These are phyloP conservation scores for Aspergillus pseudotamarii DNA, from an alignment of 2,329 filamentous ascomycete species.

Conservation along the genomic window DNA sequence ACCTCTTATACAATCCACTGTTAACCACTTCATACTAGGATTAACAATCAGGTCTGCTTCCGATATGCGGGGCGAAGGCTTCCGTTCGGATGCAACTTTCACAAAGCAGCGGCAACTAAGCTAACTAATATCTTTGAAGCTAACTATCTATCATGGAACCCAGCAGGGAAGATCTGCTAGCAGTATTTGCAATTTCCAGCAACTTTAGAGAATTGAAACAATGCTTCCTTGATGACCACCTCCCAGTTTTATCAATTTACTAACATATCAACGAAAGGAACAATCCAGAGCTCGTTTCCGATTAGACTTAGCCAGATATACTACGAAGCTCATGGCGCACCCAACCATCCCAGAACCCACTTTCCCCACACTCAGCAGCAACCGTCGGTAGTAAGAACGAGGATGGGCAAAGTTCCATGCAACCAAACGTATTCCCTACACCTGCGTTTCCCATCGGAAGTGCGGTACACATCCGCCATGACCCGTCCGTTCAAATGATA, in stretches of 20 bases:
- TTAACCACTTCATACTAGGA: neutral
- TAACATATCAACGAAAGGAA: neutral
- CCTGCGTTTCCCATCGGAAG: neutral
- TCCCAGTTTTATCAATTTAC: neutral
- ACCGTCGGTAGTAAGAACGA: neutral
- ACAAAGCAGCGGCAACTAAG: neutral
- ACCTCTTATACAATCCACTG: neutral
- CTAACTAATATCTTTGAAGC: neutral
- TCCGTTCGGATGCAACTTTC: slow-evolving; percentile 1
- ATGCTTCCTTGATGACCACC: neutral
- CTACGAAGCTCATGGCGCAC: neutral
- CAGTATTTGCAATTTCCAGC: neutral
- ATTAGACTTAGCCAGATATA: neutral
- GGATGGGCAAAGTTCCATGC: neutral
- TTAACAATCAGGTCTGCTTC: neutral
- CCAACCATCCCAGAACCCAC: neutral
- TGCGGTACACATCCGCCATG: slow-evolving; percentile 1
- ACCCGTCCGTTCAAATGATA: neutral
- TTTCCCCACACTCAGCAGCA: slow-evolving; percentile 7
- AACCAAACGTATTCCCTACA: neutral
- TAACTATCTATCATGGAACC: neutral
- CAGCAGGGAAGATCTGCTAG: neutral
- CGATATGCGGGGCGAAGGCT: neutral
- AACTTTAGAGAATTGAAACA: neutral
- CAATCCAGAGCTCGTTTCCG: neutral